These are phyloP conservation scores for Zygosaccharomyces pseudobailii DNA, from an alignment of 1,139 yeast species.

Conservation along the genomic window DNA sequence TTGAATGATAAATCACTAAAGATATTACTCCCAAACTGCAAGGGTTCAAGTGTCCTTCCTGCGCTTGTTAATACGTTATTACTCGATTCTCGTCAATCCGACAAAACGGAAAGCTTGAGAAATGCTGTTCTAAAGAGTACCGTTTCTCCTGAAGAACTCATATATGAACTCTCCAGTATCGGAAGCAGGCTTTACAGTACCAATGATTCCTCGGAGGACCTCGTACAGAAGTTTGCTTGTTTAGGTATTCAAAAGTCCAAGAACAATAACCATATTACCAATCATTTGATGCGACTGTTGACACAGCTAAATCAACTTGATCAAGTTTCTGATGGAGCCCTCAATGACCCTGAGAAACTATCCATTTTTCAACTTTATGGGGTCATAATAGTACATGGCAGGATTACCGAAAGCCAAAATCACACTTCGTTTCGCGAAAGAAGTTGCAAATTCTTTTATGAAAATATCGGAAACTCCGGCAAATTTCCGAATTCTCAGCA, in stretches of 20 bases:
- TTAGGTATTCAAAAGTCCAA: slow-evolving; percentile 35
- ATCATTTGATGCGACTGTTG: slow-evolving; percentile 38
- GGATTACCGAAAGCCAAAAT: slow-evolving; percentile 41
- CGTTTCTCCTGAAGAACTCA: not conserved
- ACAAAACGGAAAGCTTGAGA: not conserved
- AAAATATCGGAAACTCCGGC: too few species aligned
- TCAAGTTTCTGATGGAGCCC: slow-evolving; percentile 64
- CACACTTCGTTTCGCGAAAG: slow-evolving; percentile 37
- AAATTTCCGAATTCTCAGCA: too few species aligned
- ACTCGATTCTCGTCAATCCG: not conserved
- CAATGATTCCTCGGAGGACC: slow-evolving; percentile 20
- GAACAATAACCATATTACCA: slow-evolving; percentile 23
- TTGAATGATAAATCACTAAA: not conserved
- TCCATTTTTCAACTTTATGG: slow-evolving; percentile 43
- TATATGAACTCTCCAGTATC: not conserved
- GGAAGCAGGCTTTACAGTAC: not conserved
- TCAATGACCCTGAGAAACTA: slow-evolving; percentile 43
- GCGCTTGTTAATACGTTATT: not conserved
- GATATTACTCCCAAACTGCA: not conserved
- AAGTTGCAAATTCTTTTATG: slow-evolving; percentile 23
- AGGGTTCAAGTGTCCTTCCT: not conserved
- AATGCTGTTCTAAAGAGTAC: not conserved
- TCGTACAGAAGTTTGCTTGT: slow-evolving; percentile 45
- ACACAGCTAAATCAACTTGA: slow-evolving; percentile 70
- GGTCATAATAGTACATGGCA: slow-evolving; percentile 47